Base-by-base conservation (phyloP, 768 basidiomycete species). In the Ramaria sp. region DNA sequence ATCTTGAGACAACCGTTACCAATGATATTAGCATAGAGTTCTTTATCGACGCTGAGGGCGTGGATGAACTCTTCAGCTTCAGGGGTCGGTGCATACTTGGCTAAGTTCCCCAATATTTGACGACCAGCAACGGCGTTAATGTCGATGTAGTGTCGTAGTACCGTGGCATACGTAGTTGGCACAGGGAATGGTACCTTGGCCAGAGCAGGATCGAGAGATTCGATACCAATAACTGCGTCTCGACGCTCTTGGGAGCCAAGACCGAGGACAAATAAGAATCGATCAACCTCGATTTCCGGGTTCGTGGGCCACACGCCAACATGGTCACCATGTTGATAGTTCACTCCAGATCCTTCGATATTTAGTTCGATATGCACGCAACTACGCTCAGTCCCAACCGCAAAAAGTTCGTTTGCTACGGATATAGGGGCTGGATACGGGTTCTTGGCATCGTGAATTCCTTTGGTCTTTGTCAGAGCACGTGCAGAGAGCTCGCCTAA, bases 151-250 rank as follows among this genome's bases (percentile, higher is more conserved):
- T 98, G 88, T 36, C 93, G 83, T 58, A 99, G 81, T 59, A 97
- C 91, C 47, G 92, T 86, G 57, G 76, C 79, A 62, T 96, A 97
- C 7, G 94, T 97, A 1, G 94, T 93, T 1, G 95, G 95, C 18
- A 93, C 88, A 12, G 96, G 95, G 84, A 98, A 99, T 16, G 95
- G 95, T 55, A 98, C 94, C 69, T 98, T 98, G 56, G 95, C 95
- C 28, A 99, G 77, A 15, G 94, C 92, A 18, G 96, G 95, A 64
- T 99, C 95, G 56, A 98, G 82, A n/a, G 92, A 95, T 65, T 93
- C 92, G 56, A 99, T 91, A 59, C 83, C 81, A 62, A 99, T 90
- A 47, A 92, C 81, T 37, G 77, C 75, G 66, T 94, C 83, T 64
- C 81, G 79, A 72, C 89, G 89, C 57, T 84, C 76, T 6, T 55